Base-by-base conservation (phyloP, 345 rosid genomes). In the Eutrema heterophyllum region DNA sequence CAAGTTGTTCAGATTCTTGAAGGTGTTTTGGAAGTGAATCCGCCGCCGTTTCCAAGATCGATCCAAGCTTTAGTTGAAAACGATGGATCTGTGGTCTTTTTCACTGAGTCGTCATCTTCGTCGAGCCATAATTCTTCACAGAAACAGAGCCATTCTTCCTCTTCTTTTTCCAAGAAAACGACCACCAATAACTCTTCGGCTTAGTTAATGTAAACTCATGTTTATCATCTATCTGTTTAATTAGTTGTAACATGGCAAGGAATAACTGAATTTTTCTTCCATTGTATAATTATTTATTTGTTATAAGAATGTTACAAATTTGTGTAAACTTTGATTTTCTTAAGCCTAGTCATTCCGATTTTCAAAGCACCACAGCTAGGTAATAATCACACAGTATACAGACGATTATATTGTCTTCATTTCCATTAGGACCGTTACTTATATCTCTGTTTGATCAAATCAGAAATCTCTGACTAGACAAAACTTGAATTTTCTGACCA, bases 1-100 rank as follows among this genome's bases (percentile, higher is more conserved):
- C 96, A 89, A 78, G 81, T 90, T 6, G 98, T 90, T 80, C 98
- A 87, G 78, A 84, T 90, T 56, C 90, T 93, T 6, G 97, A 90
- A 65, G 89, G 92, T 53, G 80, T 89, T 18, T 69, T 82, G 76
- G 89, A 83, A 32, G 89, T 90, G 69, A 80, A 72, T 72, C 13
- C 71, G 12, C 91, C 96, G 9, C 88, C 86, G 1, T 49, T 83
- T 58, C 97, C 94, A 5, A 84, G 87, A 77, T 78, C 84, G 40
- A 85, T 93, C 9, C 86, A 82, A 64, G 82, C 85, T 68, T 75
- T 83, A 39, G 71, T 79, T 0, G 75, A 74, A 50, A 49, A 36
- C 10, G 54, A 79, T 36, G 81, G 75, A 64, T 49, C 9, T 10
- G 18, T 79, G 26, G 53, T 79, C 18, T 73, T 79, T 72, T 79